Base-by-base conservation (phyloP, 2,329 filamentous ascomycete species). In the Trichophyton equinum region DNA sequence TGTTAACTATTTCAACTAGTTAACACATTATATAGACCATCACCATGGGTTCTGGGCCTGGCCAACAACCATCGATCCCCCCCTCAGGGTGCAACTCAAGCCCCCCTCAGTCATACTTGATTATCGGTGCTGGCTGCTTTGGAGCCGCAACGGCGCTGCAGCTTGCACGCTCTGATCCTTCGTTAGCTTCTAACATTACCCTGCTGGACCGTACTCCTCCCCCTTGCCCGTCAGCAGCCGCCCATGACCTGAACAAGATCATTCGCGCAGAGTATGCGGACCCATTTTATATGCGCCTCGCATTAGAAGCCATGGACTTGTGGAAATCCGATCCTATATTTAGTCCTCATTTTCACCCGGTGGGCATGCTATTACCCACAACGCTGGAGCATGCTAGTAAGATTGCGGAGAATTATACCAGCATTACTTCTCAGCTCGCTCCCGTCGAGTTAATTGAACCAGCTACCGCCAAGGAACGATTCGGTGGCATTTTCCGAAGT, bases 81-180 rank as follows among this genome's bases (percentile, higher is more conserved):
- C 6, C 44, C 6, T 18, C 44, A 5, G 18, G 5, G n/a, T 22
- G n/a, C 44, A 47, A 20, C 44, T 47, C 46, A 7, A 13, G 9
- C 33, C 11, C 33, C 11, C 11, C 33, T 8, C 33, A 38, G 33
- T 38, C 33, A n/a, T 61, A 59, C 46, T 67, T 81, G 20, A 77
- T 81, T 46, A 67, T 81, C 55, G 79, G 79, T 6, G 77, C 74
- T n/a, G 80, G 79, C 4, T 80, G 78, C 0, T 81, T 80, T 70
- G 80, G 79, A 9, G 76, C 61, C 25, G 42, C 61, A 22, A 60
- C 61, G 3, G 61, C 61, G n/a, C 51, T 62, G 22, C 57, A 60
- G 9, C 61, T 62, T 20, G 44, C 44, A n/a, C 58, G 57, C 44
- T 33, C 58, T n/a, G 42, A 57, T 36, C 58, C 46, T n/a, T 42